Base-by-base conservation (phyloP, 495 filamentous ascomycete genomes). In the Hyaloscypha variabilis region DNA sequence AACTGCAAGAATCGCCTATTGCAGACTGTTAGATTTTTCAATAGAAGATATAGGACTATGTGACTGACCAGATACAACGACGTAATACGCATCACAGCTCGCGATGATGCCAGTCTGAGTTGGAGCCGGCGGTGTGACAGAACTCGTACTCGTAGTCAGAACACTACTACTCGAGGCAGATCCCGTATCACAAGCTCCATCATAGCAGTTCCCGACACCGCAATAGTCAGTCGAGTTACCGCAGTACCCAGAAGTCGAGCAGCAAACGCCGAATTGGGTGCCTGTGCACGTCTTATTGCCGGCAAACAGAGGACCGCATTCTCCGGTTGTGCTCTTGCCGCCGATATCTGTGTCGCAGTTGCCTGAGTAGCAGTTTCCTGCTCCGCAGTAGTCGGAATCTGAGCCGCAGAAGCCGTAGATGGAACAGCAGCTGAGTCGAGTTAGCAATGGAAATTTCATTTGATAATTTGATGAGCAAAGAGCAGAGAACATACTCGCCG, bases 201-300 rank as follows among this genome's bases (percentile, higher is more conserved):
- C 29, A 31, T 62, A 62, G 42, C 59, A 62, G 42, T 62, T 50
- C 21, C 82, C 82, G 11, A 74, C 73, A 28, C 81, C 82, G 69
- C 85, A 88, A 63, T 79, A 85, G 23, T 74, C 76, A 6, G 68
- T 65, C 8, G 77, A 75, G 24, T 77, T 74, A 23, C 83, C 84
- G 66, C 83, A 85, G 70, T 75, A 86, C 49, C 81, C 80, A 72
- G 79, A 76, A 50, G 78, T 73, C 34, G 73, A 76, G 68, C 77
- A 83, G 73, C 79, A 83, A 23, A n/a, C 24, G 3, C 59, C 59
- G 24, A 62, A 62, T 49, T 62, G 59, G 2, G 59, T 62, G 59
- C 59, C 59, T 30, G 59, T 62, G 59, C 59, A 62, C 21, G 59
- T 62, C 24, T 62, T 62, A 31, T 62, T 62, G 14, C 59, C 59